phyloP scores from a whole-genome alignment of 805 yeast species.

The Metahyphopichia silvanorum region DNA sequence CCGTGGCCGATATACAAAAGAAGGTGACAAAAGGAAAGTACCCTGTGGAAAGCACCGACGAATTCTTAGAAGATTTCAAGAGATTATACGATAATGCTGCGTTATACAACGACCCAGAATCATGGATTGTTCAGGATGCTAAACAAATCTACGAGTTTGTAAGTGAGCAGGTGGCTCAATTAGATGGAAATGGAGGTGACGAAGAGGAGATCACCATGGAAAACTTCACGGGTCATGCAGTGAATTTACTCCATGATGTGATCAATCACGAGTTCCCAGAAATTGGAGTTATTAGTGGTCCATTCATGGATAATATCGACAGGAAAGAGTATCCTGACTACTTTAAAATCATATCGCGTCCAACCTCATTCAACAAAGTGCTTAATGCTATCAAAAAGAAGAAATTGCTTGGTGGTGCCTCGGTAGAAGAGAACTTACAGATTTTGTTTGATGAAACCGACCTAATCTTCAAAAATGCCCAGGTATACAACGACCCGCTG shows the following conservation, averaged over 20 bases:
- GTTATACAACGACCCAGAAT: constrained; percentile 38
- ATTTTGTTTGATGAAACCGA: constrained; percentile 57
- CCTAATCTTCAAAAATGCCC: constrained; percentile 76
- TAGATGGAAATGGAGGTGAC: constrained; percentile 13
- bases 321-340: constrained; percentile 76
- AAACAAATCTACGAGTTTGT: constrained; percentile 54
- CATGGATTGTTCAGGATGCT: constrained; percentile 66
- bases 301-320: constrained; percentile 75
- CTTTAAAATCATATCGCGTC: constrained; percentile 64
- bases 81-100: constrained; percentile 36
- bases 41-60: constrained; percentile 35
- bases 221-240: constrained; percentile 17
- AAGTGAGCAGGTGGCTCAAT: constrained; percentile 43
- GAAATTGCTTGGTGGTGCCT: constrained; percentile 29
- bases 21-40: constrained; percentile 41
- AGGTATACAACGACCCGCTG: constrained; percentile 68
- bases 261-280: constrained; percentile 45
- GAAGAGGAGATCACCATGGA: constrained; percentile 13
- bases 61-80: constrained; percentile 33
- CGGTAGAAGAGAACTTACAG: constrained; percentile 45
- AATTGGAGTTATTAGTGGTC: constrained; percentile 55
- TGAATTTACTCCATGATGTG: constrained; percentile 33
- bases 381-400: constrained; percentile 49
- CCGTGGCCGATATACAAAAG: constrained; percentile 30
- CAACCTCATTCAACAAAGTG: constrained; percentile 69